Evolutionary conservation across 345 rosid genomes (phyloP).

Genomic region (Arabis alpina): DNA sequence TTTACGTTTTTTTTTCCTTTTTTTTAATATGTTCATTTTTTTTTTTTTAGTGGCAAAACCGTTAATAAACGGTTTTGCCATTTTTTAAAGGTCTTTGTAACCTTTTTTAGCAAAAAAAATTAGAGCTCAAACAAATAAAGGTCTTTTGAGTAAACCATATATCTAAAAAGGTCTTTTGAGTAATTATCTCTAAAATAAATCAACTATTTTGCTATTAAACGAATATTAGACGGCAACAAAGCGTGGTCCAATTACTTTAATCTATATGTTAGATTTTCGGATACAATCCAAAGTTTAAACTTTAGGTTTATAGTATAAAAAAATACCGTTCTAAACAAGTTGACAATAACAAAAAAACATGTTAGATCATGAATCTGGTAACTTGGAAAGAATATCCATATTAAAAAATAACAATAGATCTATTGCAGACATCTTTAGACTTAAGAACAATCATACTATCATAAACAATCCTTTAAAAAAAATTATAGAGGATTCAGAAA

Average conservation of each 20-base stretch:
- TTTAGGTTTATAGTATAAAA: background rate
- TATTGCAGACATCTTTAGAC: slow-evolving; percentile 5
- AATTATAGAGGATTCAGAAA: background rate
- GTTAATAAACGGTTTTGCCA: no score
- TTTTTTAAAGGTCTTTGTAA: no score
- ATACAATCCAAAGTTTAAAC: background rate
- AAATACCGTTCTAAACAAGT: background rate
- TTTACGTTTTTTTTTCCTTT: no score
- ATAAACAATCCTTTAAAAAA: background rate
- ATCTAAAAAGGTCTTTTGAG: no score
- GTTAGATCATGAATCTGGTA: slow-evolving; percentile 10
- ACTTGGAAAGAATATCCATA: background rate
- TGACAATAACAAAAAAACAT: slow-evolving; percentile 3
- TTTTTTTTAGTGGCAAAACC: no score
- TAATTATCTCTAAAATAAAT: no score
- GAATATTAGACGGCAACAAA: background rate
- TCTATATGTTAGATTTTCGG: background rate
- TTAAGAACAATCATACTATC: background rate
- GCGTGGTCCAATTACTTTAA: background rate
- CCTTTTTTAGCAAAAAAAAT: no score
- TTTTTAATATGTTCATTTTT: no score
- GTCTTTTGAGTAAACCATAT: no score
- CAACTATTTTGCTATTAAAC: background rate
- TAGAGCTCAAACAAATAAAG: no score
- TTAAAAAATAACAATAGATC: background rate